Percentiles rank a stretch among this genome's conserved stretches.
Evolutionary conservation across 2,329 filamentous ascomycete genomes (phyloP).

Genomic region (Boeremia exigua): DNA sequence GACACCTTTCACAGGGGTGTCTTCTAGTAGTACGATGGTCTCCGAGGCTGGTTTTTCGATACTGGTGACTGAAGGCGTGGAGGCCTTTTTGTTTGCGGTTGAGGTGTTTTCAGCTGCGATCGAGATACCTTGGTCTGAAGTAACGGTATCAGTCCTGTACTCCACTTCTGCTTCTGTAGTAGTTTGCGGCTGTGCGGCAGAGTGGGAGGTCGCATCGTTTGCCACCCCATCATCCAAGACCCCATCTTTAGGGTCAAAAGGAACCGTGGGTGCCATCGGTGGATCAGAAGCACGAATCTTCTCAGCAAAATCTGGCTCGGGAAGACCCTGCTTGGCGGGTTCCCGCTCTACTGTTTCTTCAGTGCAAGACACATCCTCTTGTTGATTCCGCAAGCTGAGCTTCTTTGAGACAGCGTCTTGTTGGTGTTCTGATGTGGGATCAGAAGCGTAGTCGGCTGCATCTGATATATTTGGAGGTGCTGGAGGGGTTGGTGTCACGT

Average conservation of each 20-base stretch:
- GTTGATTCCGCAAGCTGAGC: not conserved
- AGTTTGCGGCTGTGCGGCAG: conserved; percentile 28
- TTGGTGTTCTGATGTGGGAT: not conserved
- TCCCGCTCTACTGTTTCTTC: not conserved
- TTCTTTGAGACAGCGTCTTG: not conserved
- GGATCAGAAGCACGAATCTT: not conserved
- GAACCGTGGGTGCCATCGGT: not conserved
- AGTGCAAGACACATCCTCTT: not conserved
- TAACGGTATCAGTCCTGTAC: not conserved
- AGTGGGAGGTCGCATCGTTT: conserved; percentile 33
- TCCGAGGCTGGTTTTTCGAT: not conserved
- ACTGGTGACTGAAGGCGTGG: not conserved
- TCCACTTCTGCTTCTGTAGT: conserved; percentile 12
- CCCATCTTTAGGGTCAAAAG: conserved; percentile 2
- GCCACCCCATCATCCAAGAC: conserved; percentile 33
- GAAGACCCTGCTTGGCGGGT: not conserved
- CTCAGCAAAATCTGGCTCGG: not conserved
- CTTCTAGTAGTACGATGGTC: not conserved
- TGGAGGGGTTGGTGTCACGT: not conserved
- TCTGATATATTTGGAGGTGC: not conserved
- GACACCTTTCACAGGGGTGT: not conserved
- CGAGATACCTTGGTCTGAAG: conserved; percentile 8
- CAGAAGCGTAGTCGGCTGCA: not conserved
- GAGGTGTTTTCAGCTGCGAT: not conserved
- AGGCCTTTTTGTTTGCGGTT: not conserved